Evolutionary conservation across 2,329 filamentous ascomycete species (phyloP), one percentile per base, ranked within the genome.

Genomic region (Talaromyces pinophilus): DNA sequence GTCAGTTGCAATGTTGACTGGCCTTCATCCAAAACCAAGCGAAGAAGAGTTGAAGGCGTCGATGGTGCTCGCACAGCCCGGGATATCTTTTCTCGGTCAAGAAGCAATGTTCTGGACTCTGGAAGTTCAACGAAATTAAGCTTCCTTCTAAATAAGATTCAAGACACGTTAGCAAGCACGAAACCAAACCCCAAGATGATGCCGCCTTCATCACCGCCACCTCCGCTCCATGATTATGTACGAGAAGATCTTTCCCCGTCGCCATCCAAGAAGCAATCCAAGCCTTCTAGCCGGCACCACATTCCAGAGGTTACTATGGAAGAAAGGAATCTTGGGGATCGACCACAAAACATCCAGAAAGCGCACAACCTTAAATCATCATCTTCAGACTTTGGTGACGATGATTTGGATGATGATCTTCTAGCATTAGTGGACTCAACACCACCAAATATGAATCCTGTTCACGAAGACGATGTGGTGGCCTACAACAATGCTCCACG

Each of bases 1-100:
- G 84, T 88, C 67, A 92, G 89, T 74, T 91, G 88, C 73, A 89
- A 88, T 19, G 82, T 85, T 28, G 86, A 90, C 70, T 91, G 89
- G 85, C 88, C 90, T n/a, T 80, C 77, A 3, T 82, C 82, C n/a
- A 80, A 79, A 64, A 69, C 79, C 1, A 93, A 93, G 76, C 83
- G 88, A 69, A 84, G 88, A 70, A 89, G 84, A 70, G 72, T 87
- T 7, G 85, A 88, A 60, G 82, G 82, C 40, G 76, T 69, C 52
- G 69, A 76, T 63, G 74, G 80, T 25, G 69, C 72, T 15, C 83
- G 82, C 67, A 80, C 78, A 69, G 81, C 82, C 65, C 83, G 84
- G 35, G 74, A 78, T 40, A 74, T 80, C 11, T 82, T 82, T 68
- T 76, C 77, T 59, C 76, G 79, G 17, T 75, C 79, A 46, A 78